Evolutionary conservation across 306 rosid genomes (phyloP).

Genomic region (Astragalus glycyphyllos): DNA sequence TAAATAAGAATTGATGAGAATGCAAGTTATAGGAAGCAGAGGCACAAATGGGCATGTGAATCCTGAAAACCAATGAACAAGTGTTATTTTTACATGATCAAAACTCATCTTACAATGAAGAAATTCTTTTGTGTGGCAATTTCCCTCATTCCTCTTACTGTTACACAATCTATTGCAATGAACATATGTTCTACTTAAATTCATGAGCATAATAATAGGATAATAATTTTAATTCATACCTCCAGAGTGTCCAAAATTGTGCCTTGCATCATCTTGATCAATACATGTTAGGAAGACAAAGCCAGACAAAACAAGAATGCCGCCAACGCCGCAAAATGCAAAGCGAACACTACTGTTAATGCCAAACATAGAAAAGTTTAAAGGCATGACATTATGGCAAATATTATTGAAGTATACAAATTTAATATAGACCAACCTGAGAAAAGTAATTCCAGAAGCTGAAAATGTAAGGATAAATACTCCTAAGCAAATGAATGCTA

Average conservation of each 20-base stretch:
- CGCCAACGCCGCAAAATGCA: conserved; percentile 75
- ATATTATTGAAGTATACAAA: too few relatives aligned
- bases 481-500: conserved; percentile 76
- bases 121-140: background rate
- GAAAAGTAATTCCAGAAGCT: conserved; percentile 62
- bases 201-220: too few relatives aligned
- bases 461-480: conserved; percentile 74
- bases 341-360: conserved; percentile 65
- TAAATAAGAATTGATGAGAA: conserved; percentile 78
- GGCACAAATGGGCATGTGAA: conserved; percentile 93
- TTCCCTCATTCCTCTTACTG: too few relatives aligned
- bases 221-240: conserved; percentile 52
- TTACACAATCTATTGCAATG: too few relatives aligned
- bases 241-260: conserved; percentile 89
- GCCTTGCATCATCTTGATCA: conserved; percentile 92
- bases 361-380: conserved; percentile 28
- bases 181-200: too few relatives aligned
- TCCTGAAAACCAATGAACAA: conserved; percentile 57
- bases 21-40: conserved; percentile 71
- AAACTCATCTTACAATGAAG: background rate
- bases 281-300: conserved; percentile 67
- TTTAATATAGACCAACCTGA: too few relatives aligned
- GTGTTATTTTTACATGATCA: background rate
- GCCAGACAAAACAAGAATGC: conserved; percentile 66
- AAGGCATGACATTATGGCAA: too few relatives aligned